Evolutionary conservation across 352 stramenopile genomes (phyloP), one percentile per base, ranked within the genome.

Genomic region (Globisporangium emineosum): DNA sequence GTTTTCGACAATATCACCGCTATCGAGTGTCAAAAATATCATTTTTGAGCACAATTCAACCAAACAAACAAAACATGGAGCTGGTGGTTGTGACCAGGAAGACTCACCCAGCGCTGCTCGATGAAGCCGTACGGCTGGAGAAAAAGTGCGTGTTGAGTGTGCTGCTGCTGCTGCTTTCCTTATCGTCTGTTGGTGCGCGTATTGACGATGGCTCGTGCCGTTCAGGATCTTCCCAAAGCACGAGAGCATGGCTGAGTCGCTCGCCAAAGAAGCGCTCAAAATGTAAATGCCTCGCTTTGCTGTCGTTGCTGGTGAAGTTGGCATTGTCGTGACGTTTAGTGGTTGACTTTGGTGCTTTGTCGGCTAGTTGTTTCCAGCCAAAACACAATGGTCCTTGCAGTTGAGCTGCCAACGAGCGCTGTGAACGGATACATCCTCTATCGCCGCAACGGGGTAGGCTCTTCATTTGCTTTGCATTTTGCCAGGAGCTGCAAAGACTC

Each of bases 391-490:
- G 25, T 81, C 19, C 61, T 83, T 35, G 77, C 77, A 10, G 37
- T 86, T 19, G 55, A 57, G 27, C 52, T 30, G 25, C 55, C 49
- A 35, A 33, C 63, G 29, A 56, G n/a, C 10, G 21, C 21, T 43
- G 71, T 83, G 6, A 29, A 57, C 50, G 77, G 75, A 54, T 83
- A 87, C 68, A 54, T 87, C 10, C 72, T 87, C 17, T 81, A 72
- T 50, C 68, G 75, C 25, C 65, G 73, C 40, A 76, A 67, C 47
- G 73, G 71, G 33, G 76, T 84, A 69, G 45, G 73, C n/a, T 32
- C 13, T 50, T 23, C 30, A 12, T 32, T 60, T 35, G 17, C 17
- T 56, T n/a, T 42, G 42, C 37, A 8, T 33, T 59, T 10, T 9
- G 29, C 7, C 6, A 51, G 23, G n/a, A 53, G 45, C 45, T 53